phyloP scores from a whole-genome alignment of 2,329 filamentous ascomycete genomes.

The Cytospora piceae region DNA sequence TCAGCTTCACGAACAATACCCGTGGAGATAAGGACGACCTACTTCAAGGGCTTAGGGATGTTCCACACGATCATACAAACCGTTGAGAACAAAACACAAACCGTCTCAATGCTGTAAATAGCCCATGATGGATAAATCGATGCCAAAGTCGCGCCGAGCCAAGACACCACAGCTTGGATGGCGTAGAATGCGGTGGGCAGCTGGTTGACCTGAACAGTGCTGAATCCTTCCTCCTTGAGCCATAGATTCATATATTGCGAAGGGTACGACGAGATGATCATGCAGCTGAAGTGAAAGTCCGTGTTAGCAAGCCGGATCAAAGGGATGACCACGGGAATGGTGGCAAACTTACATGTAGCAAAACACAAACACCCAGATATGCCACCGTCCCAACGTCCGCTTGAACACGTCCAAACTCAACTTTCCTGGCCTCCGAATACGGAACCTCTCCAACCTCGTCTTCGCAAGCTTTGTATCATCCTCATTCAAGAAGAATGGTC shows the following conservation, averaged over 20 bases:
- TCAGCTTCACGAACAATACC: neutral
- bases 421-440: constrained; percentile 44
- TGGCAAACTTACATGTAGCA: constrained; percentile 49
- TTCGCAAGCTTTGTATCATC: constrained; percentile 44
- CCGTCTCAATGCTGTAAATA: constrained; percentile 48
- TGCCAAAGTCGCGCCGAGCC: constrained; percentile 54
- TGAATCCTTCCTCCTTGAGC: constrained; percentile 54
- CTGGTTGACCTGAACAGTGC: constrained; percentile 52
- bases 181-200: constrained; percentile 53
- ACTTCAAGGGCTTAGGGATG: constrained; percentile 54
- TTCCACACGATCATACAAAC: constrained; percentile 53
- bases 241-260: constrained; percentile 55
- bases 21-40: constrained; percentile 24
- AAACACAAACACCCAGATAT: constrained; percentile 54
- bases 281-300: constrained; percentile 39
- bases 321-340: neutral
- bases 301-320: neutral
- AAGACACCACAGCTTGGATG: constrained; percentile 52
- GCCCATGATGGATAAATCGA: constrained; percentile 55
- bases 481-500: constrained; percentile 42
- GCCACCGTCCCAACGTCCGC: constrained; percentile 51
- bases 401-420: constrained; percentile 49
- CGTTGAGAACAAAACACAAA: constrained; percentile 47
- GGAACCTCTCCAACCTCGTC: constrained; percentile 37
- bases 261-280: constrained; percentile 51